These are phyloP conservation scores for Hansenula lynferdii DNA, from an alignment of 1,139 yeast species.

Conservation along the genomic window DNA sequence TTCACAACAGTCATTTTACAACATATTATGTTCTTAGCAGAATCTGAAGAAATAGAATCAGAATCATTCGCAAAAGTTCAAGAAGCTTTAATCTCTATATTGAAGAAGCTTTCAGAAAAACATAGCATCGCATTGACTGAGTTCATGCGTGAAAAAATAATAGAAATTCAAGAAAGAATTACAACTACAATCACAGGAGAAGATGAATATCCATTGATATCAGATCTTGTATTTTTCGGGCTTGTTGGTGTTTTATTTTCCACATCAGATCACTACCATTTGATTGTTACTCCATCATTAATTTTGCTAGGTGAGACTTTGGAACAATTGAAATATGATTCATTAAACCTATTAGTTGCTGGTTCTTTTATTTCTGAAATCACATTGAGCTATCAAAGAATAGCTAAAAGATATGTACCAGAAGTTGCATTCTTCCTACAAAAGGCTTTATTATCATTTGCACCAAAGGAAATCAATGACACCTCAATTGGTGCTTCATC, in stretches of 20 bases:
- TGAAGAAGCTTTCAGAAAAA: conserved; percentile 60
- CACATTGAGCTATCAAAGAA: conserved; percentile 65
- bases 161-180: conserved; percentile 46
- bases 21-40: conserved; percentile 51
- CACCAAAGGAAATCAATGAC: conserved; percentile 27
- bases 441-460: conserved; percentile 41
- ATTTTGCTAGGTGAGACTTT: conserved; percentile 70
- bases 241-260: conserved; percentile 78
- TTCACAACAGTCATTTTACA: conserved; percentile 65
- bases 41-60: conserved; percentile 26
- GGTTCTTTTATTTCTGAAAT: conserved; percentile 65
- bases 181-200: conserved; percentile 19
- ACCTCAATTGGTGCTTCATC: conserved; percentile 14
- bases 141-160: conserved; percentile 43
- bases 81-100: conserved; percentile 42
- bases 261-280: conserved; percentile 93
- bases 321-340: conserved; percentile 40
- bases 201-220: conserved; percentile 30
- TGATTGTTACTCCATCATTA: conserved; percentile 80
- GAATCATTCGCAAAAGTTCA: conserved; percentile 28
- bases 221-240: conserved; percentile 64
- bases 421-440: conserved; percentile 65
- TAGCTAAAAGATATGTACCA: conserved; percentile 78
- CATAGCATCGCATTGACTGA: conserved; percentile 63
- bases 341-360: conserved; percentile 34